Evolutionary conservation across 371 early-diverging fungal genomes (phyloP).

Genomic region (Lichtheimia hyalospora): DNA sequence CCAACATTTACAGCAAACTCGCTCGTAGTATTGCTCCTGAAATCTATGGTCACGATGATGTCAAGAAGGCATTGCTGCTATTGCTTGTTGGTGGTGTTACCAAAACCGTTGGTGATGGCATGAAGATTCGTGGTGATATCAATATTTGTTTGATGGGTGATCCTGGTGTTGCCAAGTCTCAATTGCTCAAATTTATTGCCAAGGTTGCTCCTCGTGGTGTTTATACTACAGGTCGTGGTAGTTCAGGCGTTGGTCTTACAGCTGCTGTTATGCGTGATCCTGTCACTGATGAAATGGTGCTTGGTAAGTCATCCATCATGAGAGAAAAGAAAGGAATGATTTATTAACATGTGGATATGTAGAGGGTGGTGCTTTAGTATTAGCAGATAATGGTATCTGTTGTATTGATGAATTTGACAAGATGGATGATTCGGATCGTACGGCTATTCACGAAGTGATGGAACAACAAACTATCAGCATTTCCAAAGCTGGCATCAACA

Average conservation of each 20-base stretch:
- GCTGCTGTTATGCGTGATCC: conserved; percentile 88
- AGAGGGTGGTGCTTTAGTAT: conserved; percentile 92
- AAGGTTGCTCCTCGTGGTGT: conserved; percentile 88
- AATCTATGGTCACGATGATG: conserved; percentile 96
- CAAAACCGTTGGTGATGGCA: conserved; percentile 86
- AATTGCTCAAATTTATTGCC: conserved; percentile 85
- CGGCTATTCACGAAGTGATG: conserved; percentile 96
- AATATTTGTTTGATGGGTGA: conserved; percentile 99
- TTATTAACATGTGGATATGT: not conserved
- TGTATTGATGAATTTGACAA: conserved; percentile 97
- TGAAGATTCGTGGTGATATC: conserved; percentile 94
- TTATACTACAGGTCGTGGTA: conserved; percentile 93
- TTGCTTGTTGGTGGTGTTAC: conserved; percentile 90
- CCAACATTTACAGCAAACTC: conserved; percentile 83
- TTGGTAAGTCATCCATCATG: conserved; percentile 45
- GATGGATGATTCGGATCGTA: conserved; percentile 89
- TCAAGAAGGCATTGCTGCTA: conserved; percentile 90
- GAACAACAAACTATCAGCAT: conserved; percentile 96
- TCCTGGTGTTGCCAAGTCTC: conserved; percentile 97
- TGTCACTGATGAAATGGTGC: conserved; percentile 85
- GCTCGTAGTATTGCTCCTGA: conserved; percentile 95
- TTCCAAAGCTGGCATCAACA: conserved; percentile 93
- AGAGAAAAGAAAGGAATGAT: not conserved
- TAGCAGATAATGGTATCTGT: conserved; percentile 92
- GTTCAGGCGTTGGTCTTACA: conserved; percentile 95